phyloP scores from a whole-genome alignment of 768 basidiomycete species.

The Russula foetens region DNA sequence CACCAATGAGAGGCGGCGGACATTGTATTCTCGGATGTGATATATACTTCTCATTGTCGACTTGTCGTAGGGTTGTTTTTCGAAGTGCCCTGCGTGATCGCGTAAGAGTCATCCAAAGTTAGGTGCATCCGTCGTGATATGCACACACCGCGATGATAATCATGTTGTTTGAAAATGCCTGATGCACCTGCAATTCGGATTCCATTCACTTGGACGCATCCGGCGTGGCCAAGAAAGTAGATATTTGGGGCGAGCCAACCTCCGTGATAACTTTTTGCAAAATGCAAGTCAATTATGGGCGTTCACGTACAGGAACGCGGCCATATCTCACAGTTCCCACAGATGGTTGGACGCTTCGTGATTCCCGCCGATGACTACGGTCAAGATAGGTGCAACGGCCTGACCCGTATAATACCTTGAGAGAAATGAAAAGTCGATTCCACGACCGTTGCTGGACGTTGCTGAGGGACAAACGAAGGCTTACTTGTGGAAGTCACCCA shows the following conservation, averaged over 20 bases:
- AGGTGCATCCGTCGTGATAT: background rate
- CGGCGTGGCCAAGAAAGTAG: conserved; percentile 90
- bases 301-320: conserved; percentile 1
- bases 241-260: conserved; percentile 97
- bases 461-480: background rate
- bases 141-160: conserved; percentile 71
- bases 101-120: conserved; percentile 12
- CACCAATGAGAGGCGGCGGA: conserved; percentile 71
- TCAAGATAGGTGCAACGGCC: conserved; percentile 58
- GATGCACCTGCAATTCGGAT: conserved; percentile 84
- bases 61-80: conserved; percentile 73
- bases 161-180: conserved; percentile 78
- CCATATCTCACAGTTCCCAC: conserved; percentile 75
- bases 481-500: conserved; percentile 81
- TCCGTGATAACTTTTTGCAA: conserved; percentile 71
- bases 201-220: conserved; percentile 82
- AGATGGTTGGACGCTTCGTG: conserved; percentile 96
- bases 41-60: conserved; percentile 75
- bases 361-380: conserved; percentile 94
- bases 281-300: conserved; percentile 4
- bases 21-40: conserved; percentile 81
- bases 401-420: conserved; percentile 44
- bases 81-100: conserved; percentile 54
- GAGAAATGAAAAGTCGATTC: background rate
- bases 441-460: background rate